These are phyloP conservation scores for Neltuma alba DNA, from an alignment of 306 rosid genomes.

Conservation along the genomic window DNA sequence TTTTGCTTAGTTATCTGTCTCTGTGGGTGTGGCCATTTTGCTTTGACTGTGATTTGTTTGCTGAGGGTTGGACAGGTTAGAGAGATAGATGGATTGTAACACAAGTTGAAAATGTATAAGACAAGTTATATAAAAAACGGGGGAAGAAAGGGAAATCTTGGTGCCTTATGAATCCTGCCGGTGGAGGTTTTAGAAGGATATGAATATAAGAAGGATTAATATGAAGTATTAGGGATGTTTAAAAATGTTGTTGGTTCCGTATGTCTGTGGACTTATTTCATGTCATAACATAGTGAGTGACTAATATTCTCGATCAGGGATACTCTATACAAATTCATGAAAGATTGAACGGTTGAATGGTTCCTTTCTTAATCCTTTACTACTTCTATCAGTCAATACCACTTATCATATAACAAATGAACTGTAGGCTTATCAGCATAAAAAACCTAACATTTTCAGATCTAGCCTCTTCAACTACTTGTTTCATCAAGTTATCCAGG, in stretches of 20 bases:
- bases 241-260: background rate
- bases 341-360: too few relatives aligned
- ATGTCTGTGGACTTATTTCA: constrained; percentile 8
- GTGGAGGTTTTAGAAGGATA: background rate
- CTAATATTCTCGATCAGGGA: background rate
- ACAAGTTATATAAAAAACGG: background rate
- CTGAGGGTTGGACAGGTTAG: background rate
- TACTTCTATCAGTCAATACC: too few relatives aligned
- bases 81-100: background rate
- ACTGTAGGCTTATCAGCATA: too few relatives aligned
- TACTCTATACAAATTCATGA: background rate
- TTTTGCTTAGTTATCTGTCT: background rate
- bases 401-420: too few relatives aligned
- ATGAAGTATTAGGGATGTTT: background rate
- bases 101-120: background rate
- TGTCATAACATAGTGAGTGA: background rate
- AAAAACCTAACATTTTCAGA: too few relatives aligned
- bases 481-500: too few relatives aligned
- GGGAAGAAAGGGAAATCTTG: background rate
- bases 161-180: background rate
- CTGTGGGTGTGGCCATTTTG: background rate
- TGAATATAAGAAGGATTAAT: background rate
- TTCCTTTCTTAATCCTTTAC: too few relatives aligned
- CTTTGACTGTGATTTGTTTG: background rate
- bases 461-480: background rate